Conservation (phyloP, 2,329 filamentous ascomycete genomes). For the Stagonosporopsis chrysanthemi region DNA sequence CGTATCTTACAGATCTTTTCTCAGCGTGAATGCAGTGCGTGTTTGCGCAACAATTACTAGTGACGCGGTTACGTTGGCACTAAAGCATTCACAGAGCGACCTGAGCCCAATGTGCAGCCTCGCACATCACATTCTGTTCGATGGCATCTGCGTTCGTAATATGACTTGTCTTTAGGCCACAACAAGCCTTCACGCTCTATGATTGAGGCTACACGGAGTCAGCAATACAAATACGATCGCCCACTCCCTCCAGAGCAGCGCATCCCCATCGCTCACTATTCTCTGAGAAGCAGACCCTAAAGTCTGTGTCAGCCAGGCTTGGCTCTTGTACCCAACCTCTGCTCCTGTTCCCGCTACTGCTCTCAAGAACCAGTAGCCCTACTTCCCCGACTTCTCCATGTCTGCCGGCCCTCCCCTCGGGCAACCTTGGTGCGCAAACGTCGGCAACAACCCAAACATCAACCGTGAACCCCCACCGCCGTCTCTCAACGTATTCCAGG, state of each 20-base stretch:
- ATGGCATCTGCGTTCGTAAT: constrained; percentile 14
- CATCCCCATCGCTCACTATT: not conserved
- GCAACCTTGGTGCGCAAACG: constrained; percentile 38
- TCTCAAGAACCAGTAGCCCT: not conserved
- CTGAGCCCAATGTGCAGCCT: not conserved
- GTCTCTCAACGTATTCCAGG: constrained; percentile 28
- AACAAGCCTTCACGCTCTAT: constrained; percentile 24
- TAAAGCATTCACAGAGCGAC: not conserved
- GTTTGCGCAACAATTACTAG: not conserved
- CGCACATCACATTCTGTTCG: constrained; percentile 1
- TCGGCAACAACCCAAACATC: constrained; percentile 47
- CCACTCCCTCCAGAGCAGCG: not conserved
- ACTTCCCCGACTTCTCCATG: constrained; percentile 24
- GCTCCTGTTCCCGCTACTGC: not conserved
- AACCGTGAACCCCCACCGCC: constrained; percentile 44
- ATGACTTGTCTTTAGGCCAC: constrained; percentile 7
- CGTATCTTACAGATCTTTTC: not conserved
- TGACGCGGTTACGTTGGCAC: not conserved
- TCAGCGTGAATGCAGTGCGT: not conserved
- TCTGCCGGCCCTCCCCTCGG: constrained; percentile 38
- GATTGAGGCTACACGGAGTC: constrained; percentile 1
- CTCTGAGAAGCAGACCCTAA: not conserved
- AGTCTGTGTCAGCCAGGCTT: not conserved
- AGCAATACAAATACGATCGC: not conserved
- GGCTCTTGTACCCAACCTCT: not conserved